Evolutionary conservation across 768 basidiomycete species (phyloP).

Genomic region (Calvatia gigantea): DNA sequence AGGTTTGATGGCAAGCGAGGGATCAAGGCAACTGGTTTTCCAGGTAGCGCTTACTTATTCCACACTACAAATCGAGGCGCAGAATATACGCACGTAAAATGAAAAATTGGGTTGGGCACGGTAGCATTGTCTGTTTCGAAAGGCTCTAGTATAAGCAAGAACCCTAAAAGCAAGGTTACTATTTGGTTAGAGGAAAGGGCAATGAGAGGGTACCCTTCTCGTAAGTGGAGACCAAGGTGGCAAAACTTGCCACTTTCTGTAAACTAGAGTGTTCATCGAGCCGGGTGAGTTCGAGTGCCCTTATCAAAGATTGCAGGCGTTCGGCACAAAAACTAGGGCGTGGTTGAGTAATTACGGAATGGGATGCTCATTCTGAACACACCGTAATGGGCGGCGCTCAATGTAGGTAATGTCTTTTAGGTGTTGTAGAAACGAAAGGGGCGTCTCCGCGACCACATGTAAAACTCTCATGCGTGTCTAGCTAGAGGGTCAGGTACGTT

Average conservation of each 20-base stretch:
- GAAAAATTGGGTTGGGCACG: constrained; percentile 97
- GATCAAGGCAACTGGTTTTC: constrained; percentile 85
- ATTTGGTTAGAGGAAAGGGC: constrained; percentile 1
- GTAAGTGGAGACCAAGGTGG: constrained; percentile 95
- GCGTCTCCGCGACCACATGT: constrained; percentile 98
- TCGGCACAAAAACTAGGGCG: constrained; percentile 87
- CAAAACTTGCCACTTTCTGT: constrained; percentile 95
- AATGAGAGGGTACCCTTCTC: constrained; percentile 69
- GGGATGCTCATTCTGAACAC: constrained; percentile 19
- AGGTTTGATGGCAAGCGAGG: constrained; percentile 94
- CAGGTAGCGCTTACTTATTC: constrained; percentile 16
- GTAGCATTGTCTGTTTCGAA: constrained; percentile 99
- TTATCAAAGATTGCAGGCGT: constrained; percentile 88
- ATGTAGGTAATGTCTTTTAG: constrained; percentile 99
- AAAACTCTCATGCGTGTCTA: constrained; percentile 99
- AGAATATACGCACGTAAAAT: constrained; percentile 69
- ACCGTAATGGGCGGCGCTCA: constrained; percentile 89
- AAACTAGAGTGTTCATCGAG: constrained; percentile 90
- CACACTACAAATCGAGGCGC: background rate
- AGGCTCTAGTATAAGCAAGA: constrained; percentile 94
- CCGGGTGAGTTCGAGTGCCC: constrained; percentile 84
- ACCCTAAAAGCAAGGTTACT: constrained; percentile 50
- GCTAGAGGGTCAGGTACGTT: background rate
- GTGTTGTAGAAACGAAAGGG: constrained; percentile 94
- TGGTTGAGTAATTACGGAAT: constrained; percentile 1